A percentile compares a stretch with the other conserved stretches of the same genome.
phyloP scores from a whole-genome alignment of 2,329 filamentous ascomycete genomes.

The Fusarium brevicatenulatum region DNA sequence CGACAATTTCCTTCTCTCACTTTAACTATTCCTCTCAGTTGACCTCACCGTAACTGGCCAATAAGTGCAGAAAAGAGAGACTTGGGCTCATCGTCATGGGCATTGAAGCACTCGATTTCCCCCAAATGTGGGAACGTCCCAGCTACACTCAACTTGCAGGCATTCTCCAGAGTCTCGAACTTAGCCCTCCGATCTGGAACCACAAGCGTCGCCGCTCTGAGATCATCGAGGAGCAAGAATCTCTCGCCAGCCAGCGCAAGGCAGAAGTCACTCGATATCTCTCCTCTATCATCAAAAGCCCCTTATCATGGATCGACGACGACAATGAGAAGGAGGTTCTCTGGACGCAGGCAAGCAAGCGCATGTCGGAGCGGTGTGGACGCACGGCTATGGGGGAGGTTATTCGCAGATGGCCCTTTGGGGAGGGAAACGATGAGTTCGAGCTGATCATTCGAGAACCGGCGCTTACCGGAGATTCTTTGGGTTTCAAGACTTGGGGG shows the following conservation, averaged over 20 bases:
- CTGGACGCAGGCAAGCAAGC: slow-evolving; percentile 81
- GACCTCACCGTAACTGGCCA: background rate
- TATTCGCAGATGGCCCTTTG: slow-evolving; percentile 64
- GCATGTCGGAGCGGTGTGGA: slow-evolving; percentile 88
- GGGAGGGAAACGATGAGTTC: slow-evolving; percentile 55
- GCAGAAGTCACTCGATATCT: slow-evolving; percentile 72
- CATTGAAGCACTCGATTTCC: slow-evolving; percentile 67
- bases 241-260: slow-evolving; percentile 54
- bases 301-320: slow-evolving; percentile 73
- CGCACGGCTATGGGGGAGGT: slow-evolving; percentile 70
- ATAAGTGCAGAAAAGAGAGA: background rate
- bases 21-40: background rate
- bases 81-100: slow-evolving; percentile 39
- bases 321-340: slow-evolving; percentile 74
- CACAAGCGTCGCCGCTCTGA: slow-evolving; percentile 54
- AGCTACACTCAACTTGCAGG: slow-evolving; percentile 70
- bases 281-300: slow-evolving; percentile 73
- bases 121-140: slow-evolving; percentile 84
- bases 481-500: slow-evolving; percentile 96
- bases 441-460: slow-evolving; percentile 84
- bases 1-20: slow-evolving; percentile 1
- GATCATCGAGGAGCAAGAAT: slow-evolving; percentile 55
- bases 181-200: slow-evolving; percentile 76
- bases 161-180: slow-evolving; percentile 72
- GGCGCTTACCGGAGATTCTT: slow-evolving; percentile 83